Percentiles rank a stretch among this genome's conserved stretches.
These are phyloP conservation scores for Hericium erinaceus DNA, from an alignment of 768 basidiomycete species.

Conservation along the genomic window DNA sequence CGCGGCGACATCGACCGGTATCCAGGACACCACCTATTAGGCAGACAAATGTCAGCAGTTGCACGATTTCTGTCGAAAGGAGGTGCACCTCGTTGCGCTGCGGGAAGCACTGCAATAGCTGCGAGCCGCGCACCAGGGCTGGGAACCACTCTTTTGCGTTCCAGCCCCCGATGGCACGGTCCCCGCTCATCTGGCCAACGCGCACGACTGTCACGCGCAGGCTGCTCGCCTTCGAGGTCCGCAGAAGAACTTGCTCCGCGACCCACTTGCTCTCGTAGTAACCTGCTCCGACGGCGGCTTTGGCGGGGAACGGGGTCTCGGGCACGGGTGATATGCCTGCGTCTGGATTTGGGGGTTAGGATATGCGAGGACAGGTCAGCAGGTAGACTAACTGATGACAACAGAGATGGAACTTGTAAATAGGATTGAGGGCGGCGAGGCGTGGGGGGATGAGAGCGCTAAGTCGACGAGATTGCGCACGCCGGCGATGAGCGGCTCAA, in stretches of 20 bases:
- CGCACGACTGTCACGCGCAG: conserved; percentile 29
- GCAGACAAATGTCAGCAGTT: background rate
- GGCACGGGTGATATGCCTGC: conserved; percentile 15
- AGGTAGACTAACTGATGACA: background rate
- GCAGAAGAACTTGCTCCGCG: conserved; percentile 31
- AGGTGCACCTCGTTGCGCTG: conserved; percentile 25
- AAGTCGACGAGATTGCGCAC: conserved; percentile 1
- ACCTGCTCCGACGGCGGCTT: conserved; percentile 27
- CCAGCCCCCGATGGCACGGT: conserved; percentile 32
- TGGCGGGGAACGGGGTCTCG: conserved; percentile 25
- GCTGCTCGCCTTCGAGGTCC: conserved; percentile 22
- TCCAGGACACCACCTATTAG: conserved; percentile 30
- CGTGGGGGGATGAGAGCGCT: background rate
- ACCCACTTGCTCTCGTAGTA: conserved; percentile 41
- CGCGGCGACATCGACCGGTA: conserved; percentile 32
- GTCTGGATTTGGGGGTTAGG: background rate
- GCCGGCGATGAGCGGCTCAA: conserved; percentile 1
- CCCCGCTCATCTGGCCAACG: conserved; percentile 38
- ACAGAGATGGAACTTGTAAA: conserved; percentile 3
- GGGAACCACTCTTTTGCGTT: conserved; percentile 39
- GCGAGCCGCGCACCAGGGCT: conserved; percentile 20
- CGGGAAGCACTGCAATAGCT: conserved; percentile 20
- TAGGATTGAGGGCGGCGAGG: background rate
- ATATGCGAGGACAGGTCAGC: background rate
- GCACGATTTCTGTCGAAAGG: background rate